Percentiles rank a stretch among this genome's conserved stretches.
Evolutionary conservation across 2,329 filamentous ascomycete genomes (phyloP).

Genomic region (Setomelanomma holmii): DNA sequence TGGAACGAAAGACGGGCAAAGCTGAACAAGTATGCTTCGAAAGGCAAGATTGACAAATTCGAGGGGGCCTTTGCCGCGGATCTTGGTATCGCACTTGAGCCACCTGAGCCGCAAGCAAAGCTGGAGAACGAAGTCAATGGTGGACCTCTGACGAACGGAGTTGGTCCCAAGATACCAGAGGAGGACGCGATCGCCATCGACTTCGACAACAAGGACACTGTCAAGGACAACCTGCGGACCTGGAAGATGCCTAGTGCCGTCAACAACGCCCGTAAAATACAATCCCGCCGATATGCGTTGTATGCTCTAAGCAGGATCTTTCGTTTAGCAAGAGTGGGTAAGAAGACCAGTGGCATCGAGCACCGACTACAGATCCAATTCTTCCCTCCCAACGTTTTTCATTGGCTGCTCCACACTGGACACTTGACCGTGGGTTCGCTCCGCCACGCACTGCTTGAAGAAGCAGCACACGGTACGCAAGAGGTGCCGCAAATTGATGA

Average conservation of each 20-base stretch:
- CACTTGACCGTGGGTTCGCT: constrained; percentile 54
- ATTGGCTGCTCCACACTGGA: constrained; percentile 66
- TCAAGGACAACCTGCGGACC: constrained; percentile 46
- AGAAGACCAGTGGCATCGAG: constrained; percentile 8
- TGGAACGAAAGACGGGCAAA: constrained; percentile 40
- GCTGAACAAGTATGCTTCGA: constrained; percentile 47
- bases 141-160: constrained; percentile 29
- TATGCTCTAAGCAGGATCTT: constrained; percentile 61
- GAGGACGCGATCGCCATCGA: constrained; percentile 24
- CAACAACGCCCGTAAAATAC: constrained; percentile 57
- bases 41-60: constrained; percentile 50
- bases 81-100: constrained; percentile 44
- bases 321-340: constrained; percentile 26
- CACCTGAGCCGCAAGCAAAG: constrained; percentile 21
- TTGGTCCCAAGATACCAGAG: constrained; percentile 24
- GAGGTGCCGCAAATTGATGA: constrained; percentile 59
- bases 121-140: constrained; percentile 28
- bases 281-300: constrained; percentile 71
- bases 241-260: constrained; percentile 55
- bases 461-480: constrained; percentile 50
- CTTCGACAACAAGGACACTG: constrained; percentile 22
- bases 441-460: constrained; percentile 48
- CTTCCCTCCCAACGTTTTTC: constrained; percentile 61
- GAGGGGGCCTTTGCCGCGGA: constrained; percentile 50
- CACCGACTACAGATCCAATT: constrained; percentile 50